Evolutionary conservation across 1,284 basidiomycete genomes (phyloP).

Genomic region (Rhodotorula mucilaginosa): DNA sequence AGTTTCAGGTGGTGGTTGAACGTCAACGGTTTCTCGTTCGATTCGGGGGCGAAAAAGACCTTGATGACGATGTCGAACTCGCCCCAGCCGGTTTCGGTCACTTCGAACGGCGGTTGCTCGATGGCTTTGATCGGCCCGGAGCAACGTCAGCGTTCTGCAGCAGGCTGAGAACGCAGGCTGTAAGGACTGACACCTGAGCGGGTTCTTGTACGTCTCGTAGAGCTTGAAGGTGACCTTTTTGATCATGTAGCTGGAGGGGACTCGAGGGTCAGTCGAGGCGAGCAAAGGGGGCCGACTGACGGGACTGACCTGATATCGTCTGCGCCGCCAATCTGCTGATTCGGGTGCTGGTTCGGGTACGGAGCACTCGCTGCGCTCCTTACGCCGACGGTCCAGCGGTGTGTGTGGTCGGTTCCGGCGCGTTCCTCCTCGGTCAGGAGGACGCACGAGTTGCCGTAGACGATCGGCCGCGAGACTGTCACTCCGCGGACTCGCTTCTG

Average conservation of each 20-base stretch:
- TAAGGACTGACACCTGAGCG: slow-evolving; percentile 88
- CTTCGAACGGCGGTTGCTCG: slow-evolving; percentile 89
- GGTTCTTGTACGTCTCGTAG: slow-evolving; percentile 93
- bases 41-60: slow-evolving; percentile 86
- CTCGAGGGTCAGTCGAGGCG: background rate
- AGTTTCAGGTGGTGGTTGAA: slow-evolving; percentile 92
- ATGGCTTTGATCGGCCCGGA: no score
- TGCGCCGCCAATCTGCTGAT: slow-evolving; percentile 53
- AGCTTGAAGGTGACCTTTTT: slow-evolving; percentile 96
- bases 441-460: slow-evolving; percentile 92
- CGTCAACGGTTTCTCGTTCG: slow-evolving; percentile 83
- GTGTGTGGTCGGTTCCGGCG: slow-evolving; percentile 72
- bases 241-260: slow-evolving; percentile 66
- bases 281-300: background rate
- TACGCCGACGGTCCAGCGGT: slow-evolving; percentile 94
- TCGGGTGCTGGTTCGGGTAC: slow-evolving; percentile 57
- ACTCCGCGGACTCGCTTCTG: slow-evolving; percentile 56
- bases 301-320: slow-evolving; percentile 49
- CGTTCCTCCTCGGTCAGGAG: slow-evolving; percentile 76
- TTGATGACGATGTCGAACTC: slow-evolving; percentile 97
- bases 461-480: slow-evolving; percentile 82
- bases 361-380: slow-evolving; percentile 58
- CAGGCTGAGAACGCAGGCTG: no score
- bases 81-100: slow-evolving; percentile 98
- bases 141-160: background rate